phyloP scores from a whole-genome alignment of 805 yeast genomes.

The Millerozyma acaciae region DNA sequence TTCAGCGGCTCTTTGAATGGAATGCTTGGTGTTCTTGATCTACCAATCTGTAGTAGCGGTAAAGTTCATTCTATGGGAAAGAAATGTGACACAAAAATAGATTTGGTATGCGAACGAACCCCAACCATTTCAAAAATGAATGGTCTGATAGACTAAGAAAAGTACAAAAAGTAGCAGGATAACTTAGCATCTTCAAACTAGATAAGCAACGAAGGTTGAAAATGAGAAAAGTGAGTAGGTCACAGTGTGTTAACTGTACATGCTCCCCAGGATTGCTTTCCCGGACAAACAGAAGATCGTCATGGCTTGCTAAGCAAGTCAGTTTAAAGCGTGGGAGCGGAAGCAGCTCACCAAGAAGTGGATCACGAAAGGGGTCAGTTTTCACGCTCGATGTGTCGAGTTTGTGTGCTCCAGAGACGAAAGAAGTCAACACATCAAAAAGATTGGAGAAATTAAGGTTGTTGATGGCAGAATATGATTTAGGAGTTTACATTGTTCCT shows the following conservation, averaged over 20 bases:
- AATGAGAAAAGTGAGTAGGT: constrained; percentile 34
- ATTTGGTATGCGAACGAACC: too few relatives aligned
- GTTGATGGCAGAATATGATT: constrained; percentile 43
- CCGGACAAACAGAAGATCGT: constrained; percentile 58
- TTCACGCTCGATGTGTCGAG: constrained; percentile 40
- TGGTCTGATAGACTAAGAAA: too few relatives aligned
- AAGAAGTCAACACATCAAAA: constrained; percentile 57
- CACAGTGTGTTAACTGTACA: constrained; percentile 68
- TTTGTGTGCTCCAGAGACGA: constrained; percentile 39
- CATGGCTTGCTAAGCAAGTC: constrained; percentile 45
- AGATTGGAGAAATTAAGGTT: constrained; percentile 61
- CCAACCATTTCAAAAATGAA: too few relatives aligned
- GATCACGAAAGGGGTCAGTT: constrained; percentile 38
- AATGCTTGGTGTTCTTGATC: too few relatives aligned
- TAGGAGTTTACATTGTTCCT: constrained; percentile 56
- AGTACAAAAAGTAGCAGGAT: too few relatives aligned
- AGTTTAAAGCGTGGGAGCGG: constrained; percentile 24
- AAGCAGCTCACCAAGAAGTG: constrained; percentile 21
- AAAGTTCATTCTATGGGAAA: too few relatives aligned
- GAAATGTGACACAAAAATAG: too few relatives aligned
- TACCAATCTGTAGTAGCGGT: too few relatives aligned
- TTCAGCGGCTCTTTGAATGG: too few relatives aligned
- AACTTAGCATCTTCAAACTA: too few relatives aligned
- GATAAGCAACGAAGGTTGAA: too few relatives aligned
- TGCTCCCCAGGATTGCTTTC: constrained; percentile 81